phyloP scores from a whole-genome alignment of 164 flowering plant species.

The Stephania yunnanensis region DNA sequence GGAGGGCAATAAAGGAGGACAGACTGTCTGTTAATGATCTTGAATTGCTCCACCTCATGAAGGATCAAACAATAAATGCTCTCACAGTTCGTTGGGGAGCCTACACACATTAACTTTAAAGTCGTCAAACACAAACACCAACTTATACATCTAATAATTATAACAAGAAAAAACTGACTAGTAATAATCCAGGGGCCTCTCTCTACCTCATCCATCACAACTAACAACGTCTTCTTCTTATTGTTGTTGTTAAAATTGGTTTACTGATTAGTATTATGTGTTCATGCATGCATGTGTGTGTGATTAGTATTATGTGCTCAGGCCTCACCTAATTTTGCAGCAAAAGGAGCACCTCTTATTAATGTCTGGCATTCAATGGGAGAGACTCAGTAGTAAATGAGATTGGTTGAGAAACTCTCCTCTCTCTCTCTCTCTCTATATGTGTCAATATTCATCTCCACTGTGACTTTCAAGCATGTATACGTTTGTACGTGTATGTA shows the following conservation, averaged over 20 bases:
- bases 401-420: constrained; percentile 19
- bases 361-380: constrained; percentile 25
- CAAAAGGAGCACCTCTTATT: constrained; percentile 20
- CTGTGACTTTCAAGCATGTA: no score
- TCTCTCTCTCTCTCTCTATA: no score
- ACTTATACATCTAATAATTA: no score
- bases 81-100: constrained; percentile 36
- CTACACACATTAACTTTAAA: constrained; percentile 6
- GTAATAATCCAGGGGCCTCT: neutral
- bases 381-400: constrained; percentile 20
- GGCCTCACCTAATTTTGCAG: constrained; percentile 32
- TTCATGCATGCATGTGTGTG: no score
- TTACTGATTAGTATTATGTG: no score
- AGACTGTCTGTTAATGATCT: constrained; percentile 16
- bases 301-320: no score
- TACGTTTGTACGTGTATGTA: no score
- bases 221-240: no score
- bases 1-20: constrained; percentile 21
- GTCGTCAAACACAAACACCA: no score
- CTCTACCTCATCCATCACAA: neutral
- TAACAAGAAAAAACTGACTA: constrained; percentile 3
- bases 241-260: no score
- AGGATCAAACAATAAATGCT: constrained; percentile 25
- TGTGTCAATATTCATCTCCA: no score
- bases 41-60: constrained; percentile 12